These are phyloP conservation scores for Echium plantagineum DNA, from an alignment of 257 asterid genomes.

Conservation along the genomic window DNA sequence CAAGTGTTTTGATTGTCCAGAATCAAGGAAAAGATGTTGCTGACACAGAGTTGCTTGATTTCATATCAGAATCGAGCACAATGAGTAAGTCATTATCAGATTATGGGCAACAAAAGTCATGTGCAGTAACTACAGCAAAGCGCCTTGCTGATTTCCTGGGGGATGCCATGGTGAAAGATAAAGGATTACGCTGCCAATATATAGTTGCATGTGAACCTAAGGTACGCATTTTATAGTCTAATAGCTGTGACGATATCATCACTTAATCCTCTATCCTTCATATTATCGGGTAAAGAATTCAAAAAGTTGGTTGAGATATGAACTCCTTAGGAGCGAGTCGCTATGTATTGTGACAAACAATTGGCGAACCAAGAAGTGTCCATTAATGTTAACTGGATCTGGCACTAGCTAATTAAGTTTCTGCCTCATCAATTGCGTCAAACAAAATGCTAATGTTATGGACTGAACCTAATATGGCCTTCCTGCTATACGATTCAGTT, in stretches of 20 bases:
- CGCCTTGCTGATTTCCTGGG: constrained; percentile 97
- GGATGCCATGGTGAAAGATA: constrained; percentile 94
- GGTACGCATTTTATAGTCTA: constrained; percentile 32
- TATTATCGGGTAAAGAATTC: not conserved
- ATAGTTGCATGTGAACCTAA: constrained; percentile 96
- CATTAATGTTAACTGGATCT: not conserved
- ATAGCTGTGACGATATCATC: constrained; percentile 1
- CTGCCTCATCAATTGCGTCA: too few relatives aligned
- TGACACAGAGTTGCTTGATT: constrained; percentile 84
- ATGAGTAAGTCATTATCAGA: constrained; percentile 98
- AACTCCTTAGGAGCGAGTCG: not conserved
- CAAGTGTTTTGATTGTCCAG: constrained; percentile 36
- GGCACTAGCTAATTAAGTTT: too few relatives aligned
- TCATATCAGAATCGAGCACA: constrained; percentile 97
- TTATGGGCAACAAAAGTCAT: constrained; percentile 90
- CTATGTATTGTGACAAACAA: not conserved
- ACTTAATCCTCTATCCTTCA: constrained; percentile 6
- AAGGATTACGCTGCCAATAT: constrained; percentile 94
- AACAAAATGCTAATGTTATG: too few relatives aligned
- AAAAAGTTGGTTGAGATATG: not conserved
- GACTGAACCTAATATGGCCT: too few relatives aligned
- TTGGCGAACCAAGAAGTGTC: not conserved
- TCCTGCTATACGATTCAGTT: too few relatives aligned
- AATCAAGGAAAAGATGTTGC: constrained; percentile 88
- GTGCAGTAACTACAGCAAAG: constrained; percentile 96